Conservation (phyloP, 2,329 filamentous ascomycete species). For the Myotisia sp. region DNA sequence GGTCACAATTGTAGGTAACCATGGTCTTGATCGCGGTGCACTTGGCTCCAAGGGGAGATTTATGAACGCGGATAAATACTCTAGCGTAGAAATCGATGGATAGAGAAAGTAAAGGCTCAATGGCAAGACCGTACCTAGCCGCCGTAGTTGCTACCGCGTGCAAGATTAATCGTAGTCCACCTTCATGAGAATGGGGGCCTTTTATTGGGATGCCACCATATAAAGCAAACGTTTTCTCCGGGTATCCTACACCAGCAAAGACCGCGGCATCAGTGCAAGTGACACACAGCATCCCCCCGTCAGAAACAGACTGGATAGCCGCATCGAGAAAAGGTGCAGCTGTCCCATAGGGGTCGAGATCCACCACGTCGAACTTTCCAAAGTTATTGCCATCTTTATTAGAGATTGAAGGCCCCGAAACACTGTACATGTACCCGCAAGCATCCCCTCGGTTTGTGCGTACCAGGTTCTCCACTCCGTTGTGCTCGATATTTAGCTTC, state of each 20-base stretch:
- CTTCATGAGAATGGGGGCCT: conserved; percentile 75
- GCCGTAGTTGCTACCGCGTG: conserved; percentile 68
- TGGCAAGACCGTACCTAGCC: conserved; percentile 69
- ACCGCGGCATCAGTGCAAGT: conserved; percentile 95
- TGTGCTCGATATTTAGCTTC: conserved; percentile 70
- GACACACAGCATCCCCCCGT: conserved; percentile 82
- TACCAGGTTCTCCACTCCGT: conserved; percentile 57
- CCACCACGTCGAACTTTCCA: conserved; percentile 77
- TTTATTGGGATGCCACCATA: conserved; percentile 85
- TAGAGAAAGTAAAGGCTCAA: conserved; percentile 81
- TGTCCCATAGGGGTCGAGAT: conserved; percentile 90
- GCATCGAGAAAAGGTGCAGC: conserved; percentile 86
- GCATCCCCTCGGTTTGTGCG: conserved; percentile 67
- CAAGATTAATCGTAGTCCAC: conserved; percentile 70
- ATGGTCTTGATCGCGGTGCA: conserved; percentile 83
- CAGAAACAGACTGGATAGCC: conserved; percentile 70
- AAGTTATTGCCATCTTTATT: conserved; percentile 21
- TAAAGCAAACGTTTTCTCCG: conserved; percentile 84
- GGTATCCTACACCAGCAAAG: conserved; percentile 85
- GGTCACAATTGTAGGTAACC: conserved; percentile 80
- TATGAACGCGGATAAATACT: conserved; percentile 69
- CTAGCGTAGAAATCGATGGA: conserved; percentile 94
- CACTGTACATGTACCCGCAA: conserved; percentile 76
- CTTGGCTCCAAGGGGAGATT: conserved; percentile 74
- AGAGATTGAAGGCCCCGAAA: conserved; percentile 35